Evolutionary conservation across 345 rosid species (phyloP).

Genomic region (Eucalyptus pauciflora): DNA sequence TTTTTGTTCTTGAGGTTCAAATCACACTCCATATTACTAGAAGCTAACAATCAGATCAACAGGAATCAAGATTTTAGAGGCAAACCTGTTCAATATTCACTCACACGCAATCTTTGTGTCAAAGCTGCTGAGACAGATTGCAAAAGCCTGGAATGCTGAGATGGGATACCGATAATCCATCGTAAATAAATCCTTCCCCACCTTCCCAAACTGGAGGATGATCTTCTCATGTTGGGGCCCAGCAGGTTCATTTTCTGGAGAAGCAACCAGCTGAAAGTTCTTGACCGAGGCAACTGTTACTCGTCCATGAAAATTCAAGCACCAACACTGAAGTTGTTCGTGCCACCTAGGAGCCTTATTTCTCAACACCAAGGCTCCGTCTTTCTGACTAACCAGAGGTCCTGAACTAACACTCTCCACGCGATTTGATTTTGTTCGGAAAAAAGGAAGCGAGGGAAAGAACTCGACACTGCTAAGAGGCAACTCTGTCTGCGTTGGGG

Average conservation of each 20-base stretch:
- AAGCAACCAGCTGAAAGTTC: conserved; percentile 89
- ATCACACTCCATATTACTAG: not conserved
- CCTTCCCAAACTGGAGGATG: conserved; percentile 91
- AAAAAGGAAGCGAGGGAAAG: conserved; percentile 60
- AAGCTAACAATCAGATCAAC: not conserved
- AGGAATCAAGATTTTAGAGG: not conserved
- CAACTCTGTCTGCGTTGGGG: conserved; percentile 80
- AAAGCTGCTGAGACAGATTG: conserved; percentile 96
- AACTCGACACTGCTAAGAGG: conserved; percentile 30
- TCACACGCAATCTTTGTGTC: conserved; percentile 97
- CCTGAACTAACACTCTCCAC: conserved; percentile 36
- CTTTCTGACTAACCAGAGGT: conserved; percentile 29
- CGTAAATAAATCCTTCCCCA: conserved; percentile 89
- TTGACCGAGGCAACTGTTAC: conserved; percentile 95
- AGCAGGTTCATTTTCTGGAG: conserved; percentile 42
- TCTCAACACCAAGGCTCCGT: conserved; percentile 47
- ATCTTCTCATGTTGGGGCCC: conserved; percentile 74
- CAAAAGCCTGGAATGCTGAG: conserved; percentile 95
- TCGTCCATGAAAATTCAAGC: conserved; percentile 87
- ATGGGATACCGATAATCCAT: conserved; percentile 94
- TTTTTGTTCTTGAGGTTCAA: not conserved
- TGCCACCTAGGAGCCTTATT: conserved; percentile 97
- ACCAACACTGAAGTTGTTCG: conserved; percentile 96
- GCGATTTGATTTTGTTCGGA: conserved; percentile 61
- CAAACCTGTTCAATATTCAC: conserved; percentile 29